These are phyloP conservation scores for Macrophomina tecta DNA, from an alignment of 2,329 filamentous ascomycete genomes.

Conservation along the genomic window DNA sequence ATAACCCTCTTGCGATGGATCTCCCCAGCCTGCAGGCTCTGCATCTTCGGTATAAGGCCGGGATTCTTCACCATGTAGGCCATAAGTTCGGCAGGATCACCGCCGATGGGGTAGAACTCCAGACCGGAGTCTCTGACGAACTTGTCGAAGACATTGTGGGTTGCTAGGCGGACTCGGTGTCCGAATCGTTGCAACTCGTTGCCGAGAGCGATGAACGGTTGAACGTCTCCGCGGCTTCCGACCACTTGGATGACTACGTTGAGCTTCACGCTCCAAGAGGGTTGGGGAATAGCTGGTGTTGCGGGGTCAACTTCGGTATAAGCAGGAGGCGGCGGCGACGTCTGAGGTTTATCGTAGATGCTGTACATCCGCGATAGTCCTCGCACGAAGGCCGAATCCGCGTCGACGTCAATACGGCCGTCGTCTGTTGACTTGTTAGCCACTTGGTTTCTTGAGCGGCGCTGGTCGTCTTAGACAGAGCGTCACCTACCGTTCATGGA, in stretches of 20 bases:
- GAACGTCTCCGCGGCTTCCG: conserved; percentile 60
- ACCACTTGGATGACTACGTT: conserved; percentile 65
- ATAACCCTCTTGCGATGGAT: conserved; percentile 33
- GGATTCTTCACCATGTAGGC: conserved; percentile 83
- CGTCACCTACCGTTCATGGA: too few relatives aligned
- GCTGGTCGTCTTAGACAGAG: too few relatives aligned
- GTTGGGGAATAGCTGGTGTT: too few relatives aligned
- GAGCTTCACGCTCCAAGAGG: conserved; percentile 33
- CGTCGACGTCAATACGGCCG: too few relatives aligned
- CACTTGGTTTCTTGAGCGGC: too few relatives aligned
- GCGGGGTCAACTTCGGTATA: too few relatives aligned
- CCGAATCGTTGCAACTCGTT: conserved; percentile 56
- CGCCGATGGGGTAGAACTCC: conserved; percentile 65
- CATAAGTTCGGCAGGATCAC: conserved; percentile 59
- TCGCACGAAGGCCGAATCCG: too few relatives aligned
- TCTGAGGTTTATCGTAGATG: too few relatives aligned
- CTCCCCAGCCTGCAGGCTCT: conserved; percentile 40
- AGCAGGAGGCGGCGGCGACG: too few relatives aligned
- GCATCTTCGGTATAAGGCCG: conserved; percentile 57
- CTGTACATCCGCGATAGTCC: too few relatives aligned
- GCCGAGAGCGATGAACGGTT: conserved; percentile 65
- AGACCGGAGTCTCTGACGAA: conserved; percentile 60
- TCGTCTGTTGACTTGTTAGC: too few relatives aligned
- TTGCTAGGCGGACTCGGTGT: conserved; percentile 64
- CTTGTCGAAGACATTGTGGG: conserved; percentile 60